These are phyloP conservation scores for Nannizziopsis barbatae DNA, from an alignment of 2,329 filamentous ascomycete species.

Conservation along the genomic window DNA sequence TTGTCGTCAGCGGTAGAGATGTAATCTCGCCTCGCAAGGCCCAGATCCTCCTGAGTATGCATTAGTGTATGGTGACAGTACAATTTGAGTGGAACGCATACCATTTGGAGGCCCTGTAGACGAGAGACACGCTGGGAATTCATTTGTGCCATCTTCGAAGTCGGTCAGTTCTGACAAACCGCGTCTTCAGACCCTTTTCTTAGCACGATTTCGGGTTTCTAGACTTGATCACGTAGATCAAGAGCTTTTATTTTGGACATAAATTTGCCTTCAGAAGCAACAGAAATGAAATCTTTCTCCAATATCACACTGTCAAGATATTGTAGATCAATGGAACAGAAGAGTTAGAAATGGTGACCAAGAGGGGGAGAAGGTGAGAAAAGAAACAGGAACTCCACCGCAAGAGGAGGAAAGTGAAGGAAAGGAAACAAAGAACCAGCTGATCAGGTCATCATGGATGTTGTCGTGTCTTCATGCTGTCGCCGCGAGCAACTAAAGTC, in stretches of 20 bases:
- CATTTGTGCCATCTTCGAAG: conserved; percentile 14
- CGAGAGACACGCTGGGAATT: conserved; percentile 15
- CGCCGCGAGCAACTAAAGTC: too few species aligned
- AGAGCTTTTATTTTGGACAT: too few species aligned
- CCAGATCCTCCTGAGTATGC: conserved; percentile 27
- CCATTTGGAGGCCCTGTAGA: conserved; percentile 25
- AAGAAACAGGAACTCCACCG: background rate
- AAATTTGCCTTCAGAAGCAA: too few species aligned
- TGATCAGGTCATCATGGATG: background rate
- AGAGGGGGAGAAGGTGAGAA: background rate
- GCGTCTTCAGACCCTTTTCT: too few species aligned
- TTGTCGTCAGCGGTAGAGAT: conserved; percentile 26
- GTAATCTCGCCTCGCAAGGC: conserved; percentile 27
- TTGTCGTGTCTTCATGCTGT: too few species aligned
- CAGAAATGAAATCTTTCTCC: too few species aligned
- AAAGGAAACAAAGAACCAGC: background rate
- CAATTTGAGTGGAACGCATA: conserved; percentile 7
- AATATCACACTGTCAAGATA: too few species aligned
- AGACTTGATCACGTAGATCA: too few species aligned
- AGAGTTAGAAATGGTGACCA: background rate
- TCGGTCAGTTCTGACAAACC: too few species aligned
- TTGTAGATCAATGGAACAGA: too few species aligned
- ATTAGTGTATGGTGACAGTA: background rate
- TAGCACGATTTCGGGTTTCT: too few species aligned
- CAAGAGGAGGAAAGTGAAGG: background rate